These are phyloP conservation scores for Ustilago curta DNA, from an alignment of 1,284 basidiomycete species.

Conservation along the genomic window DNA sequence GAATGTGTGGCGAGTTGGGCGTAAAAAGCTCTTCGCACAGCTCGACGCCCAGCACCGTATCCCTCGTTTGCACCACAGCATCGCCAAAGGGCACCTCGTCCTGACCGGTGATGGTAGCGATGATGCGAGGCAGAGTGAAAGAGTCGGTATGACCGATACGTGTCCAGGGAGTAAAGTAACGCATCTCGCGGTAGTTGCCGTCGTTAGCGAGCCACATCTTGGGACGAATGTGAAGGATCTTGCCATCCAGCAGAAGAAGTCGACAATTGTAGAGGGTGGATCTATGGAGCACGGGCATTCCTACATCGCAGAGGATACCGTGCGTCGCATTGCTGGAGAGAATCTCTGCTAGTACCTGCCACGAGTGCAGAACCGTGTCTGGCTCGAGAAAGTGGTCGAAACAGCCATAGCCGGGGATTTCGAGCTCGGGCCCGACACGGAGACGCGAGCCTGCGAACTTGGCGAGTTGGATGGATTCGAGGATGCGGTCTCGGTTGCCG, in stretches of 20 bases:
- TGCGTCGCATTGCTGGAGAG: conserved; percentile 54
- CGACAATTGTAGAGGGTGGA: conserved; percentile 98
- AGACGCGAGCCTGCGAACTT: conserved; percentile 89
- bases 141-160: conserved; percentile 88
- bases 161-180: conserved; percentile 96
- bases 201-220: conserved; percentile 99
- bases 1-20: conserved; percentile 92
- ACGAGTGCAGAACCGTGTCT: conserved; percentile 65
- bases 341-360: conserved; percentile 66
- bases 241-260: conserved; percentile 83
- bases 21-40: conserved; percentile 98
- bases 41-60: conserved; percentile 95
- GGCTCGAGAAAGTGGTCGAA: conserved; percentile 66
- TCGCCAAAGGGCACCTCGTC: conserved; percentile 96
- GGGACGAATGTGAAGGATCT: conserved; percentile 92
- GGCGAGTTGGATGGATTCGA: conserved; percentile 87
- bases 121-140: conserved; percentile 86
- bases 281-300: conserved; percentile 86
- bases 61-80: conserved; percentile 89
- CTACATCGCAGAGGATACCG: conserved; percentile 66
- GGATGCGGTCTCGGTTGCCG: conserved; percentile 83
- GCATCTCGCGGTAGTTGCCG: conserved; percentile 95
- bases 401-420: conserved; percentile 79
- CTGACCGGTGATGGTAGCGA: conserved; percentile 88
- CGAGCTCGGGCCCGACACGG: conserved; percentile 97